Evolutionary conservation across 2,329 filamentous ascomycete genomes (phyloP).

Genomic region (Ophiostoma piceae): DNA sequence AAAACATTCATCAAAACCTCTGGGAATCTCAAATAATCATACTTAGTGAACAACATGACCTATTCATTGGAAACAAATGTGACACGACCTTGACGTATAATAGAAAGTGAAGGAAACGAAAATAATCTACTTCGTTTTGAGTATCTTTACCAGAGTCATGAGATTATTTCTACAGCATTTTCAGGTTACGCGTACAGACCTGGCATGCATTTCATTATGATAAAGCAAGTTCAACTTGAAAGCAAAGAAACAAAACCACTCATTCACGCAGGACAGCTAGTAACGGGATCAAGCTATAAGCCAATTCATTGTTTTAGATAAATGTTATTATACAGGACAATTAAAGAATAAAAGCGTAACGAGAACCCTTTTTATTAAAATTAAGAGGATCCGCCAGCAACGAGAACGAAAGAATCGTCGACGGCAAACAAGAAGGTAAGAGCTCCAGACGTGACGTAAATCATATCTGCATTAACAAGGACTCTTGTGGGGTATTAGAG

Average conservation of each 20-base stretch:
- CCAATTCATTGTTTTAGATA: not conserved
- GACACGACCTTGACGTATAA: too few species aligned
- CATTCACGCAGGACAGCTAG: not conserved
- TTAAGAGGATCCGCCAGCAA: not conserved
- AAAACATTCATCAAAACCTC: too few species aligned
- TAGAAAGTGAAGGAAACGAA: too few species aligned
- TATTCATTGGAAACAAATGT: too few species aligned
- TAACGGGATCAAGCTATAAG: not conserved
- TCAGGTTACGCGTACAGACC: too few species aligned
- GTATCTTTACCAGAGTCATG: too few species aligned
- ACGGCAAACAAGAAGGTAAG: slow-evolving; percentile 2
- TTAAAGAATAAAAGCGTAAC: slow-evolving; percentile 11
- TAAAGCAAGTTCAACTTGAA: too few species aligned
- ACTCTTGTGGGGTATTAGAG: not conserved
- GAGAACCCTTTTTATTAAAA: slow-evolving; percentile 6
- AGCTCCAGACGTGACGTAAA: not conserved
- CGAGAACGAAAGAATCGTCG: not conserved
- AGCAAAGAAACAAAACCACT: not conserved
- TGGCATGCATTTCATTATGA: too few species aligned
- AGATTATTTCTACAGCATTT: too few species aligned
- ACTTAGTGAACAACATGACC: too few species aligned
- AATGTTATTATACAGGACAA: slow-evolving; percentile 5
- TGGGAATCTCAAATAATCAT: too few species aligned
- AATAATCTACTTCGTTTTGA: too few species aligned
- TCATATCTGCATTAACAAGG: slow-evolving; percentile 7